Conservation (phyloP, 2,329 filamentous ascomycete species). For the Aspergillus bombycis region DNA sequence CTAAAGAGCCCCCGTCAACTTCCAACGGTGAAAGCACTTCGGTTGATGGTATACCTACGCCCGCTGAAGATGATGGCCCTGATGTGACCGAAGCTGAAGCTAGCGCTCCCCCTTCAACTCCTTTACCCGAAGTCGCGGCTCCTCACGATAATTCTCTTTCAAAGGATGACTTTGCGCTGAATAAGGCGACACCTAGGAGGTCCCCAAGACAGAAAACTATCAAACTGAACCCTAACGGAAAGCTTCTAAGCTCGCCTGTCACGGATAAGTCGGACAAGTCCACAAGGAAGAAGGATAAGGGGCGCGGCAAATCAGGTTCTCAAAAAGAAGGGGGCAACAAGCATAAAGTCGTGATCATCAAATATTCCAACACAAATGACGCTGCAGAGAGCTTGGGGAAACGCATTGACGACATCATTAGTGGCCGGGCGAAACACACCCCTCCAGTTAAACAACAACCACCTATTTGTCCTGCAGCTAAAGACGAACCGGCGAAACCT, state of each 20-base stretch:
- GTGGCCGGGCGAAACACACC: conserved; percentile 37
- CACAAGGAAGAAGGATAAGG: conserved; percentile 24
- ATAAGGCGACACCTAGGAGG: conserved; percentile 26
- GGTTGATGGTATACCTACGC: background rate
- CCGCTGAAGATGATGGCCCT: background rate
- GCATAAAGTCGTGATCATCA: conserved; percentile 55
- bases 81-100: background rate
- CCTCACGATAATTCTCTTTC: background rate
- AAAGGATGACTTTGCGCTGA: background rate
- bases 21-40: background rate
- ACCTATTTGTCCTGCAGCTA: conserved; percentile 4
- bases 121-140: background rate
- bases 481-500: conserved; percentile 44
- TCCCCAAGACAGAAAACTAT: conserved; percentile 58
- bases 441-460: conserved; percentile 24
- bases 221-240: conserved; percentile 48
- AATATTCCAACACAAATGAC: conserved; percentile 59
- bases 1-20: background rate
- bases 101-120: background rate
- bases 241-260: conserved; percentile 44
- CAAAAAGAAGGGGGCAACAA: conserved; percentile 35
- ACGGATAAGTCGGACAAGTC: conserved; percentile 23
- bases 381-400: conserved; percentile 56
- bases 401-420: conserved; percentile 66
- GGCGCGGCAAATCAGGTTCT: conserved; percentile 40